Base-by-base conservation (phyloP, 108 stramenopile genomes). In the Skeletonema menzelii region DNA sequence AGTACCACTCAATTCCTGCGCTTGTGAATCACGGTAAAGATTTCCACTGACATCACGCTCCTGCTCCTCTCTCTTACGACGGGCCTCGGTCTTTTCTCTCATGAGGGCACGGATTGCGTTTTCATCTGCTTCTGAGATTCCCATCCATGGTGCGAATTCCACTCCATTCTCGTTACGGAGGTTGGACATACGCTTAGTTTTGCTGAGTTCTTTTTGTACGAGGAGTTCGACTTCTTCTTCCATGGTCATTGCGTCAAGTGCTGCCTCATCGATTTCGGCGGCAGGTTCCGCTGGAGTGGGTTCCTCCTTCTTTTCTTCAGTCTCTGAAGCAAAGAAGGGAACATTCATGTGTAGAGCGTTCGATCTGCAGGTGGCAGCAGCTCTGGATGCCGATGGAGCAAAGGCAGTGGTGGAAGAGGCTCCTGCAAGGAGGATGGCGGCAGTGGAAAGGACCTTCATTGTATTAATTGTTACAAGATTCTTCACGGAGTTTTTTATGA, bases 121-220 rank as follows among this genome's bases (percentile, higher is more conserved):
- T 53, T 96, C 92, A 66, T 90, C 91, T 4, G 86, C 77, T n/a
- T 77, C 88, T 17, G 79, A 67, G 20, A 93, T 87, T 19, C 84
- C 83, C 95, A 96, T 93, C 95, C 95, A 96, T 5, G 95, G 95
- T 38, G 95, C 95, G 69, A 92, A 96, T 57, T 96, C 90, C 1
- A 91, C 82, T 63, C 95, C 92, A 10, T 76, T 82, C 17, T 80
- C 84, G 70, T 85, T 89, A 61, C 88, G 74, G 28, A 93, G 80
- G 65, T 94, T 93, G 30, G 88, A 90, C 40, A 90, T 87, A 12
- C 73, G 60, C 58, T 78, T 86, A 40, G 74, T 85, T 70, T 93
- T 95, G 28, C 24, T 27, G 22, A 93, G 30, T 60, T 91, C 92
- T 67, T 86, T 72, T 46, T 83, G 72, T 0, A 86, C 77, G 22